Conservation (phyloP, 2,329 filamentous ascomycete species). For the Fusarium napiforme region DNA sequence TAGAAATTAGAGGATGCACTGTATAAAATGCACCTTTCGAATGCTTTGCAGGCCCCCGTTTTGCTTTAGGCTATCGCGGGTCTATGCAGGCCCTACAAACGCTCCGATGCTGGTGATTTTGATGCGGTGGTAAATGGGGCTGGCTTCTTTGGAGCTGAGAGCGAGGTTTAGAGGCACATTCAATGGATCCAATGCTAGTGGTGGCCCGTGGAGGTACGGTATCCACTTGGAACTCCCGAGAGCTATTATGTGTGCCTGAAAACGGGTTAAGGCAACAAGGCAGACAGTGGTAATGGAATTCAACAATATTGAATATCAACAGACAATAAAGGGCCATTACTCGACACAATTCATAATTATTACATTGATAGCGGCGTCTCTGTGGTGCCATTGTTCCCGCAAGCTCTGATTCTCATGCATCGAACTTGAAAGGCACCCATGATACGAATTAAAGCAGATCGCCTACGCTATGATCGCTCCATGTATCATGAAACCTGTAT, state of each 20-base stretch:
- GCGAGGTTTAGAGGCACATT: slow-evolving; percentile 37
- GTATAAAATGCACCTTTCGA: neutral
- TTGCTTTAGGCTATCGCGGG: slow-evolving; percentile 20
- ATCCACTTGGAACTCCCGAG: slow-evolving; percentile 31
- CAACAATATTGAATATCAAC: neutral
- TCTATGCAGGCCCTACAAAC: slow-evolving; percentile 30
- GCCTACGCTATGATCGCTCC: slow-evolving; percentile 21
- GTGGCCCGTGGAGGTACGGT: slow-evolving; percentile 40
- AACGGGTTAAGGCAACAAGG: slow-evolving; percentile 49
- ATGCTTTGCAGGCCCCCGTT: neutral
- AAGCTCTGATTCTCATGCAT: neutral
- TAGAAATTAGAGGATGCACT: neutral
- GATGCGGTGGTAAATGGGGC: slow-evolving; percentile 36
- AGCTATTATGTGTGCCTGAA: slow-evolving; percentile 41
- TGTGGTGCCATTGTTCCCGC: neutral
- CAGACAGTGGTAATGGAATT: slow-evolving; percentile 29
- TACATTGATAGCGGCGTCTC: too few relatives aligned
- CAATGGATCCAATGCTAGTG: slow-evolving; percentile 27
- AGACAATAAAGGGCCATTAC: neutral
- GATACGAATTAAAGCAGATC: neutral
- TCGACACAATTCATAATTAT: neutral
- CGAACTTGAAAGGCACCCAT: neutral
- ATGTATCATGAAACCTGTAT: slow-evolving; percentile 24
- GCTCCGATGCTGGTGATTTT: slow-evolving; percentile 34
- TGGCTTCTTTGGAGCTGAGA: slow-evolving; percentile 32